Evolutionary conservation across 208 protist species (phyloP).

Genomic region (Trypanosoma cruzi): DNA sequence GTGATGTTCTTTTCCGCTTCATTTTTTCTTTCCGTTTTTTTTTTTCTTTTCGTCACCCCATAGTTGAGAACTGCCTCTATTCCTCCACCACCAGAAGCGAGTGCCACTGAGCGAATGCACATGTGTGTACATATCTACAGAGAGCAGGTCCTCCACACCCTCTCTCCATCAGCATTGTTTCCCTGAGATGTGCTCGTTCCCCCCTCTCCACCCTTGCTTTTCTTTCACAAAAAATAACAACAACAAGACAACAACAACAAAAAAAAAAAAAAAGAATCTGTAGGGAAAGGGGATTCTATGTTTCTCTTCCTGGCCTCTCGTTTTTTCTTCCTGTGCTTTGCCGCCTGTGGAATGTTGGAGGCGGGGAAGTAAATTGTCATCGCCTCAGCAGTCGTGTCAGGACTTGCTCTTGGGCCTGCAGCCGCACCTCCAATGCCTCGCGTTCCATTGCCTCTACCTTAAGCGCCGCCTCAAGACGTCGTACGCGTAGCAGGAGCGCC

Average conservation of each 20-base stretch:
- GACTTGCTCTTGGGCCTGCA: constrained; percentile 46
- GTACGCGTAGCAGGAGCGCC: constrained; percentile 38
- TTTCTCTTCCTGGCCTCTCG: not conserved
- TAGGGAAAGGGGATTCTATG: constrained; percentile 9
- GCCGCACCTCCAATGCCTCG: constrained; percentile 38
- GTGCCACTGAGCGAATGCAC: no score
- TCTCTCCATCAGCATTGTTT: no score
- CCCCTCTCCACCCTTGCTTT: no score
- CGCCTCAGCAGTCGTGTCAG: constrained; percentile 16
- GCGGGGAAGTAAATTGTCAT: constrained; percentile 2
- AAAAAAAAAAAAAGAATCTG: no score
- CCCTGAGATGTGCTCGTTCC: no score
- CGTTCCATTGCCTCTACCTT: constrained; percentile 48
- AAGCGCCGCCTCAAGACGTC: constrained; percentile 48
- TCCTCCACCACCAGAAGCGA: no score
- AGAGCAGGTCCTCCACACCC: no score
- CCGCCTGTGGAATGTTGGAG: not conserved
- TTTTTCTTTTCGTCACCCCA: not conserved
- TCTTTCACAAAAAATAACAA: no score
- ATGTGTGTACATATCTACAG: no score
- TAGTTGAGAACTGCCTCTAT: not conserved
- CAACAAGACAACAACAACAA: no score
- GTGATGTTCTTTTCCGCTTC: not conserved
- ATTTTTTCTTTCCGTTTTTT: not conserved
- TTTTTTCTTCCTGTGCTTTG: constrained; percentile 12